These are phyloP conservation scores for Pseudogymnoascus sp. DNA, from an alignment of 2,329 filamentous ascomycete species.

Conservation along the genomic window DNA sequence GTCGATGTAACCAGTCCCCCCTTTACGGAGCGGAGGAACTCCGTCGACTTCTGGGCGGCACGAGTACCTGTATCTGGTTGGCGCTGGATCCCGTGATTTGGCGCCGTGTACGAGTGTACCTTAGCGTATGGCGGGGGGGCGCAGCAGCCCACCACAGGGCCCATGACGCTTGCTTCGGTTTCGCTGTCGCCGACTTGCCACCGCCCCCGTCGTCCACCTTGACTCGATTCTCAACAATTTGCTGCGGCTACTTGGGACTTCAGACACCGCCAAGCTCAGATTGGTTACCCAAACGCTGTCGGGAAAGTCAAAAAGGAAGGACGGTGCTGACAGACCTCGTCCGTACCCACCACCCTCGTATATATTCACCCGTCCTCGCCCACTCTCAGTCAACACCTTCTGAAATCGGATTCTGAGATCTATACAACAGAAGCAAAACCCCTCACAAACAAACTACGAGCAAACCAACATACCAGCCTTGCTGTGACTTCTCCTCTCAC, in stretches of 20 bases:
- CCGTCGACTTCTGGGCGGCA: no score
- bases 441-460: background rate
- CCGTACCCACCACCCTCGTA: background rate
- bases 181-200: slow-evolving; percentile 9
- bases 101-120: slow-evolving; percentile 3
- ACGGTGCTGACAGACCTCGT: background rate
- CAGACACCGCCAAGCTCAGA: slow-evolving; percentile 1
- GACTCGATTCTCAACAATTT: slow-evolving; percentile 14
- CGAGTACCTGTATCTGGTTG: background rate
- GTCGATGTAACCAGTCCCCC: background rate
- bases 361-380: background rate
- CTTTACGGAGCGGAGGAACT: no score
- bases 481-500: background rate
- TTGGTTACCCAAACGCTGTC: background rate
- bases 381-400: background rate
- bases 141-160: slow-evolving; percentile 1
- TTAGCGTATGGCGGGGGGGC: slow-evolving; percentile 3
- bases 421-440: background rate
- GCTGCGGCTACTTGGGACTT: background rate
- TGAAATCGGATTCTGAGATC: background rate
- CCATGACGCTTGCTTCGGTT: slow-evolving; percentile 4
- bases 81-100: background rate
- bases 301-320: background rate
- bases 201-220: slow-evolving; percentile 22
- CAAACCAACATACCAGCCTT: background rate